These are phyloP conservation scores for Mortierella polycephala DNA, from an alignment of 371 early-diverging fungal genomes.

Conservation along the genomic window DNA sequence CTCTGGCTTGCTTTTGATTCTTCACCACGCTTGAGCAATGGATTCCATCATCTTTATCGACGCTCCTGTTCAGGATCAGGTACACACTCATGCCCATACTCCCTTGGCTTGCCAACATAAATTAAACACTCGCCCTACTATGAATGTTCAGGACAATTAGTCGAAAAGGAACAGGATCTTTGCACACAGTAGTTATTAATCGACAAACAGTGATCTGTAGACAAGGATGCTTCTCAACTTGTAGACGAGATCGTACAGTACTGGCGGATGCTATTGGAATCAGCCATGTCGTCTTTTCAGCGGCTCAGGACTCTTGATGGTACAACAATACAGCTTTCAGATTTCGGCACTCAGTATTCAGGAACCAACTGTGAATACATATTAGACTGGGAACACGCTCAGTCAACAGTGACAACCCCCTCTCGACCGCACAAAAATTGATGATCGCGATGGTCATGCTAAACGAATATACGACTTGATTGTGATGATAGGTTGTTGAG, in stretches of 20 bases:
- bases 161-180: no score
- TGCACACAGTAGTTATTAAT: no score
- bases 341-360: no score
- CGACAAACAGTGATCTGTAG: no score
- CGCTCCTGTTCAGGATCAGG: constrained; percentile 47
- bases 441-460: no score
- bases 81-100: constrained; percentile 9
- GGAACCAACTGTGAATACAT: neutral
- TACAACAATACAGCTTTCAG: no score
- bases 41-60: constrained; percentile 53
- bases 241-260: no score
- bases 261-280: no score
- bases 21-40: constrained; percentile 37
- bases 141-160: no score
- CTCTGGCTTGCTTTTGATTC: constrained; percentile 6
- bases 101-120: neutral
- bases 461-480: neutral
- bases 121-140: neutral
- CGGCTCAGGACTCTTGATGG: no score
- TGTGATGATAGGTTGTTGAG: constrained; percentile 60
- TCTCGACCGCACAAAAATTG: neutral
- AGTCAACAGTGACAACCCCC: neutral
- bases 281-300: no score
- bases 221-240: no score
- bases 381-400: neutral